Evolutionary conservation across 768 basidiomycete species (phyloP).

Genomic region (Sporobolomyces roseus): DNA sequence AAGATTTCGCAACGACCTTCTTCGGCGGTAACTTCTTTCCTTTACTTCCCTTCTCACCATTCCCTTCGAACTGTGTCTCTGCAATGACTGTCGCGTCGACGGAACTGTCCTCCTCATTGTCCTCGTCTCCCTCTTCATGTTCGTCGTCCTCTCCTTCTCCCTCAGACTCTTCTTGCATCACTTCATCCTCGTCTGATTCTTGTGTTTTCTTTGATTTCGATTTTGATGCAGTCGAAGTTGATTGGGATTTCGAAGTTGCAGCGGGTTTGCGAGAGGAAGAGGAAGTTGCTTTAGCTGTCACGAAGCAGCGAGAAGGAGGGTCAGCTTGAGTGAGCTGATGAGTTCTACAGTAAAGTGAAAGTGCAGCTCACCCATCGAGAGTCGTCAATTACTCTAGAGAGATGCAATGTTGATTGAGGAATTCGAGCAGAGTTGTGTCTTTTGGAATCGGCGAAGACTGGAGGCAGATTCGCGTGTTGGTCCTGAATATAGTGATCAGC

Average conservation of each 20-base stretch:
- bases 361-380: no score
- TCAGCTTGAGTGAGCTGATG: no score
- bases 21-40: neutral
- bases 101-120: neutral
- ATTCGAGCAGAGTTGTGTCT: no score
- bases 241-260: no score
- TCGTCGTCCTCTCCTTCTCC: slow-evolving; percentile 1
- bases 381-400: no score
- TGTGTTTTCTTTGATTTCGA: neutral
- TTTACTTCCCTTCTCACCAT: slow-evolving; percentile 3
- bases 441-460: no score
- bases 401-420: no score
- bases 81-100: slow-evolving; percentile 19
- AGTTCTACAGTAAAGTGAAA: no score
- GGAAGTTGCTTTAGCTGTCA: neutral
- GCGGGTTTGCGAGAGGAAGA: neutral
- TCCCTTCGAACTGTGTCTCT: slow-evolving; percentile 21
- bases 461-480: no score
- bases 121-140: neutral
- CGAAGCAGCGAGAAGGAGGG: no score
- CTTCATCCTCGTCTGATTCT: neutral
- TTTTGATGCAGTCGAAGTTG: no score
- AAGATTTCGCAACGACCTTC: slow-evolving; percentile 4
- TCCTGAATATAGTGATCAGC: no score
- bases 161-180: neutral